These are phyloP conservation scores for Pseudogymnoascus verrucosus DNA, from an alignment of 2,329 filamentous ascomycete species.

Conservation along the genomic window DNA sequence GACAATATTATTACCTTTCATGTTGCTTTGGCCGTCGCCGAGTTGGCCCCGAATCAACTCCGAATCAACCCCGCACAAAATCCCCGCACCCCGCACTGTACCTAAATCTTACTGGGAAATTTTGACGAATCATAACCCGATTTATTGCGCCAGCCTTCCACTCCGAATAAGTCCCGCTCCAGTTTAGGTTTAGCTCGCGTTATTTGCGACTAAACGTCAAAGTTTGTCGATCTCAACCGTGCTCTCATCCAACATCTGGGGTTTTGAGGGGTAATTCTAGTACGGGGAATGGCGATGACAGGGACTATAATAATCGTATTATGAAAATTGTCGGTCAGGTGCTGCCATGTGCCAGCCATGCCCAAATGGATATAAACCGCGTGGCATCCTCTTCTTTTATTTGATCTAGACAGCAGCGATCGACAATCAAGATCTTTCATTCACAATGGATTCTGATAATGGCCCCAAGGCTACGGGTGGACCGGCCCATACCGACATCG, in stretches of 20 bases:
- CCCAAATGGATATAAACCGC: neutral
- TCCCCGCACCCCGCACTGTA: slow-evolving; percentile 1
- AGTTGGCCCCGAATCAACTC: neutral
- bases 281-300: neutral
- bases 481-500: neutral
- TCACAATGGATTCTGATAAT: neutral
- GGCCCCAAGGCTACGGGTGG: neutral
- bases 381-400: neutral
- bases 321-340: neutral
- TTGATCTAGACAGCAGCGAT: neutral
- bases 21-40: neutral
- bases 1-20: neutral
- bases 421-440: neutral
- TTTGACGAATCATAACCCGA: neutral
- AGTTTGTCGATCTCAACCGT: neutral
- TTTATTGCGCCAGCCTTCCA: neutral
- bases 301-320: neutral
- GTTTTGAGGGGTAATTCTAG: slow-evolving; percentile 1
- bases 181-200: neutral
- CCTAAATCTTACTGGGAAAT: neutral
- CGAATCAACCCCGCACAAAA: neutral
- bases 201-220: neutral
- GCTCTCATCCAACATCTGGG: neutral
- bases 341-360: neutral
- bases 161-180: neutral